Evolutionary conservation across 495 filamentous ascomycete species (phyloP).

Genomic region (Penicillium angulare): DNA sequence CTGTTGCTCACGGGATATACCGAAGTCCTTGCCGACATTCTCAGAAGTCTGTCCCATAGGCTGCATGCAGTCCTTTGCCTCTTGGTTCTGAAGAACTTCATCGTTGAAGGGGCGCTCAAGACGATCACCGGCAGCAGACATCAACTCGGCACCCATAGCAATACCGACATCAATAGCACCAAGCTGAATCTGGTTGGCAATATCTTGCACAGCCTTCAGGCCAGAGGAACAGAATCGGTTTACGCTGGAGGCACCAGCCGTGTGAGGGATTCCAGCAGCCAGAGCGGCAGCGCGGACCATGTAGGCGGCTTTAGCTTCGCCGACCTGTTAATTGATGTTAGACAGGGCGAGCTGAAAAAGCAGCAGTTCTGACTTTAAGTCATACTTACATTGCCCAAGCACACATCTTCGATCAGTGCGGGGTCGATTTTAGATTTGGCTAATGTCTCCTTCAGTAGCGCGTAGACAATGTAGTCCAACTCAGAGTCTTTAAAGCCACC

Average conservation of each 20-base stretch:
- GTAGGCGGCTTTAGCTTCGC: constrained; percentile 83
- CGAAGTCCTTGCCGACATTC: constrained; percentile 92
- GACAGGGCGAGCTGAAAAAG: background rate
- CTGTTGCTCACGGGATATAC: constrained; percentile 73
- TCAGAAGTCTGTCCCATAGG: constrained; percentile 98
- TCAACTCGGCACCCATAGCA: constrained; percentile 84
- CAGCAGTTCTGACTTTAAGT: background rate
- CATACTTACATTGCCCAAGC: constrained; percentile 77
- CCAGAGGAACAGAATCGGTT: constrained; percentile 98
- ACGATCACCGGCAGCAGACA: constrained; percentile 70
- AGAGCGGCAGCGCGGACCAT: constrained; percentile 84
- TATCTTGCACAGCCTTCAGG: constrained; percentile 90
- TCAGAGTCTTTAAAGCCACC: constrained; percentile 93
- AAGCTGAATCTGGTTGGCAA: constrained; percentile 79
- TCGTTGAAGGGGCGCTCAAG: constrained; percentile 73
- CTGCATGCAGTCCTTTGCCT: constrained; percentile 83
- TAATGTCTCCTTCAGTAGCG: constrained; percentile 72
- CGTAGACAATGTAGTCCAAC: constrained; percentile 81
- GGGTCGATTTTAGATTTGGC: constrained; percentile 77
- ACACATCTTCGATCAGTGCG: constrained; percentile 84
- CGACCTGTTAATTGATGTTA: constrained; percentile 58
- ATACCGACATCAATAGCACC: constrained; percentile 86
- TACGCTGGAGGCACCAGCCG: constrained; percentile 70
- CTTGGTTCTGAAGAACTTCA: constrained; percentile 70
- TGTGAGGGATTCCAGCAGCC: constrained; percentile 92